A percentile compares a stretch with the other conserved stretches of the same genome.
These are phyloP conservation scores for Dactylellina leptospora DNA, from an alignment of 2,329 filamentous ascomycete genomes.

Conservation along the genomic window DNA sequence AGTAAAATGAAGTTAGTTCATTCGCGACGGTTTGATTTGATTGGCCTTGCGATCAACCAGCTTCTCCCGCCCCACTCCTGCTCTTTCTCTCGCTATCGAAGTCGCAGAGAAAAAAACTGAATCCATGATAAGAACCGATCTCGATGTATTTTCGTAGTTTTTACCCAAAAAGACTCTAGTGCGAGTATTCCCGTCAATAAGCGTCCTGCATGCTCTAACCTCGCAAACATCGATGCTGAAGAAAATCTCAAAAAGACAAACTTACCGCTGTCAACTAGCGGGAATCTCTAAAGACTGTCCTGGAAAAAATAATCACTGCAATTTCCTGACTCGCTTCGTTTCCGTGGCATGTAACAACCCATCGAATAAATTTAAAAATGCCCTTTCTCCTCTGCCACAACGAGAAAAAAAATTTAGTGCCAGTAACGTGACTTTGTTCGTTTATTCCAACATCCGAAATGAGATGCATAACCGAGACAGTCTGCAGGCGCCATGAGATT, in stretches of 20 bases:
- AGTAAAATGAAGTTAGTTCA: conserved; percentile 36
- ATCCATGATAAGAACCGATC: conserved; percentile 30
- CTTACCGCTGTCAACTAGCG: too few species aligned
- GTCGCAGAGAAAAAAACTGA: conserved; percentile 2
- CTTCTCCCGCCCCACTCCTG: conserved; percentile 22
- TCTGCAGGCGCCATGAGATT: conserved; percentile 32
- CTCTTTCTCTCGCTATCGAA: conserved; percentile 14
- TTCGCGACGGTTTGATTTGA: conserved; percentile 50
- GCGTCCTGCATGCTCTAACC: conserved; percentile 22
- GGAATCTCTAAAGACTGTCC: not conserved
- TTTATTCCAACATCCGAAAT: conserved; percentile 34
- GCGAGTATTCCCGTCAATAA: conserved; percentile 32
- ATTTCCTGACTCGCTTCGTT: not conserved
- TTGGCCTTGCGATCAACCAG: conserved; percentile 36
- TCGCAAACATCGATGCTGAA: too few species aligned
- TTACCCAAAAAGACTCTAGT: conserved; percentile 7
- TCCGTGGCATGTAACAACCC: too few species aligned
- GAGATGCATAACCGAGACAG: conserved; percentile 44
- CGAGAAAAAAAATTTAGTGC: not conserved
- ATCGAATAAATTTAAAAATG: too few species aligned
- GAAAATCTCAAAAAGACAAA: too few species aligned
- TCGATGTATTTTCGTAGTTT: conserved; percentile 12
- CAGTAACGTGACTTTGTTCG: not conserved
- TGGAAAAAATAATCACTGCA: not conserved
- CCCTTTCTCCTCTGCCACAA: too few species aligned